Conservation (phyloP, 1,284 basidiomycete genomes). For the Irpex sp. region DNA sequence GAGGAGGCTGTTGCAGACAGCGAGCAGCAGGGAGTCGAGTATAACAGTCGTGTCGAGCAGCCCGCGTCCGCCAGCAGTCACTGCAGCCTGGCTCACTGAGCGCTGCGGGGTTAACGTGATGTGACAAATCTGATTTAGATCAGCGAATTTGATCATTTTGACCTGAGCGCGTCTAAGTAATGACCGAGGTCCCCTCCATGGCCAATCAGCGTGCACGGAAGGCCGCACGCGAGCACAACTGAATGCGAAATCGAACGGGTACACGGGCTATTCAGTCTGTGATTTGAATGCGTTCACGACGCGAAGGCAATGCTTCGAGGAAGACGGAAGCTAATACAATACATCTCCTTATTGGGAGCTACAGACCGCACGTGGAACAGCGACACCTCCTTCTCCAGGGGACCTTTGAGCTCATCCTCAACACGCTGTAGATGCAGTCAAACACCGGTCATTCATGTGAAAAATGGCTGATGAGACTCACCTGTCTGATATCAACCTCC, state of each 20-base stretch:
- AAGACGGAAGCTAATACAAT: conserved; percentile 90
- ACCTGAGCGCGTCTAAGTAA: background rate
- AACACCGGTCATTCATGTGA: background rate
- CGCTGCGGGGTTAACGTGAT: background rate
- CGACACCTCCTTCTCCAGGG: conserved; percentile 46
- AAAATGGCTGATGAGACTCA: conserved; percentile 33
- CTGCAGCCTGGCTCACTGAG: too few relatives aligned
- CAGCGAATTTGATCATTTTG: background rate
- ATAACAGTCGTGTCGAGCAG: background rate
- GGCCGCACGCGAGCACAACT: background rate
- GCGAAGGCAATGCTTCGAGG: conserved; percentile 54
- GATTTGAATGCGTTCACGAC: background rate
- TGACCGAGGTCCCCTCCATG: background rate
- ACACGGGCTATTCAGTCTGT: too few relatives aligned
- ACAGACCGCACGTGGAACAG: conserved; percentile 88
- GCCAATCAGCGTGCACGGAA: conserved; percentile 1
- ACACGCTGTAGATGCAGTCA: conserved; percentile 52
- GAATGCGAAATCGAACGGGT: too few relatives aligned
- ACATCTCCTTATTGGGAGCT: conserved; percentile 98
- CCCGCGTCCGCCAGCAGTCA: background rate
- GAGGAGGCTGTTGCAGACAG: background rate
- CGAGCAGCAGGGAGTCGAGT: background rate
- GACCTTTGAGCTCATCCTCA: conserved; percentile 56
- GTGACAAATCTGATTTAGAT: background rate
- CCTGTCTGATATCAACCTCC: conserved; percentile 73